Conservation (phyloP, 495 filamentous ascomycete species). For the Delitschia confertaspora region DNA sequence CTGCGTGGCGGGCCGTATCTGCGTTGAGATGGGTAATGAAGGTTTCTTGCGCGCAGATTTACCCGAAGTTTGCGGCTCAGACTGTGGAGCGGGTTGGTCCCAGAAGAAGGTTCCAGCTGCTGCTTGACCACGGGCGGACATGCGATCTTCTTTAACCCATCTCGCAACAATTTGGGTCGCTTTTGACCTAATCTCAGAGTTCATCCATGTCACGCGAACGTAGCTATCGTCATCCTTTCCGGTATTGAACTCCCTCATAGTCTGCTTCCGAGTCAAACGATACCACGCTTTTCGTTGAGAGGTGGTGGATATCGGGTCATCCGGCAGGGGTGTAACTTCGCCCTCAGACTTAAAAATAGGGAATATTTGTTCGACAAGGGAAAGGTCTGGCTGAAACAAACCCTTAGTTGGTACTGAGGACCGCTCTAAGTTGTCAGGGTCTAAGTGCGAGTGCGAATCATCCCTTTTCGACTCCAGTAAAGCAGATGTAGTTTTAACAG, state of each 20-base stretch:
- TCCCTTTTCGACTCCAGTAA: no score
- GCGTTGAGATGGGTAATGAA: not conserved
- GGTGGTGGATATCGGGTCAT: slow-evolving; percentile 22
- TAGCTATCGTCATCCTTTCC: slow-evolving; percentile 25
- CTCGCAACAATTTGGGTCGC: slow-evolving; percentile 18
- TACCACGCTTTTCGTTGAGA: slow-evolving; percentile 28
- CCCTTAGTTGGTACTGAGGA: no score
- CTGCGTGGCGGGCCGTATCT: not conserved
- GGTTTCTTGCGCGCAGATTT: slow-evolving; percentile 9
- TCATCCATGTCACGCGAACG: slow-evolving; percentile 24
- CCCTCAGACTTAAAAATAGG: slow-evolving; percentile 3
- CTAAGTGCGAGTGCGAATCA: no score
- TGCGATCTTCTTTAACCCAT: slow-evolving; percentile 24
- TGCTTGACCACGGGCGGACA: slow-evolving; percentile 14
- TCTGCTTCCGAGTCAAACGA: slow-evolving; percentile 25
- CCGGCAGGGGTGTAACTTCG: slow-evolving; percentile 3
- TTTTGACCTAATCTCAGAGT: slow-evolving; percentile 18
- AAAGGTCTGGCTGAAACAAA: no score
- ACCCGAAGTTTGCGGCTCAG: not conserved
- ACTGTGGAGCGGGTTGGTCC: slow-evolving; percentile 9
- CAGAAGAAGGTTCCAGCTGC: slow-evolving; percentile 19
- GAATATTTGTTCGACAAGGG: slow-evolving; percentile 14
- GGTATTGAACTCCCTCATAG: slow-evolving; percentile 27
- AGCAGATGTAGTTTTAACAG: no score
- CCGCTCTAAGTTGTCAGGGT: no score